phyloP scores from a whole-genome alignment of 495 filamentous ascomycete genomes.

The Penicillium simplicissimum region DNA sequence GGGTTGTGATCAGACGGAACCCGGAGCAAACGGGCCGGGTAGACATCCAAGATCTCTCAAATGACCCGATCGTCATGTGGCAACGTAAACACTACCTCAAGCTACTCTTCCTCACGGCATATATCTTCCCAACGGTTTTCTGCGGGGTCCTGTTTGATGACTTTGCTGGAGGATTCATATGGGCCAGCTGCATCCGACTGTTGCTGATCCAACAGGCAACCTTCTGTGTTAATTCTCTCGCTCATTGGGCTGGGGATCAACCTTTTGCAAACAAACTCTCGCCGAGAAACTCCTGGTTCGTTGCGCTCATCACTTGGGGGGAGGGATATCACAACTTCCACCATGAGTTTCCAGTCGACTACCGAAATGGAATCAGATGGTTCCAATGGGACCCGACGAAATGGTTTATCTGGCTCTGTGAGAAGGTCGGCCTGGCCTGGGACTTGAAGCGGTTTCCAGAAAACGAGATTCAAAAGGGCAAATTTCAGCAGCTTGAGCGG shows the following conservation, averaged over 20 bases:
- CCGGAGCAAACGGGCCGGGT: slow-evolving; percentile 4
- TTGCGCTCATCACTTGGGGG: slow-evolving; percentile 65
- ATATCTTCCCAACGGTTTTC: slow-evolving; percentile 2
- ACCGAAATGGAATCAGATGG: slow-evolving; percentile 94
- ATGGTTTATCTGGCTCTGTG: slow-evolving; percentile 89
- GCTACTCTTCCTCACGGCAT: neutral
- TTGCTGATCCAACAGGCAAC: slow-evolving; percentile 15
- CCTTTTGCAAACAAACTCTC: slow-evolving; percentile 5
- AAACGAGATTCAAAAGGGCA: slow-evolving; percentile 96
- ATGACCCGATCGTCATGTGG: slow-evolving; percentile 15
- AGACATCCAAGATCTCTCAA: slow-evolving; percentile 14
- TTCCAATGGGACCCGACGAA: slow-evolving; percentile 96
- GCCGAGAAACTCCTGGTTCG: neutral
- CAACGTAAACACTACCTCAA: slow-evolving; percentile 7
- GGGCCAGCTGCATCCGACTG: slow-evolving; percentile 6
- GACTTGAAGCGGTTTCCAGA: slow-evolving; percentile 90
- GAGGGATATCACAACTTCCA: slow-evolving; percentile 99
- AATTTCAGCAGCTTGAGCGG: slow-evolving; percentile 90
- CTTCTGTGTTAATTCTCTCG: slow-evolving; percentile 25
- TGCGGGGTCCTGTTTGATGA: slow-evolving; percentile 10
- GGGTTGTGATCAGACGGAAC: slow-evolving; percentile 1
- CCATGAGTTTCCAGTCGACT: slow-evolving; percentile 96
- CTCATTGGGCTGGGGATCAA: slow-evolving; percentile 20
- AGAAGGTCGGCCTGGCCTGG: slow-evolving; percentile 83
- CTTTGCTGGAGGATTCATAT: slow-evolving; percentile 18